Evolutionary conservation across 768 basidiomycete genomes (phyloP).

Genomic region (Tulasnella calospora): DNA sequence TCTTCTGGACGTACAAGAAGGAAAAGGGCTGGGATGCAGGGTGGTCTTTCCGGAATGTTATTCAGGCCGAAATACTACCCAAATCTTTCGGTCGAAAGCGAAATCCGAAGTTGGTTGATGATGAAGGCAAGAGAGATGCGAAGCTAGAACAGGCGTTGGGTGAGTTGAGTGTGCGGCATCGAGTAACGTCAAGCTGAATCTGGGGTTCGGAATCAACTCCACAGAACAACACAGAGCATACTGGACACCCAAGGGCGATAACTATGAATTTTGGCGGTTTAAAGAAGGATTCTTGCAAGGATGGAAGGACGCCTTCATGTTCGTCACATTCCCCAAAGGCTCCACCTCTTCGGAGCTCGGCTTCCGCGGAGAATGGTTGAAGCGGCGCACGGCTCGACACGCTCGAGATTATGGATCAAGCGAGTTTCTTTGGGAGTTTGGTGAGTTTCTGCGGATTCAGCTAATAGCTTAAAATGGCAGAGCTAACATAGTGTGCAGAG

Average conservation of each 20-base stretch:
- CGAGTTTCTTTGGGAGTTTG: constrained; percentile 60
- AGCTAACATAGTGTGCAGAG: constrained; percentile 37
- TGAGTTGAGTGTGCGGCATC: constrained; percentile 26
- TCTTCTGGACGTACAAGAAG: constrained; percentile 84
- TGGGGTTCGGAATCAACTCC: neutral
- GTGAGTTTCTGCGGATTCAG: constrained; percentile 37
- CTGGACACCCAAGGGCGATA: constrained; percentile 50
- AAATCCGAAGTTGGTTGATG: constrained; percentile 27
- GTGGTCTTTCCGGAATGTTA: constrained; percentile 68
- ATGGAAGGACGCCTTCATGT: constrained; percentile 65
- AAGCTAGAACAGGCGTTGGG: constrained; percentile 35
- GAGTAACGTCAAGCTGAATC: neutral
- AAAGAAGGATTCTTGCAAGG: constrained; percentile 59
- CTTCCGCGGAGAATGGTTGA: constrained; percentile 58
- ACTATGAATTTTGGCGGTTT: constrained; percentile 66
- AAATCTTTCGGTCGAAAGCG: constrained; percentile 42
- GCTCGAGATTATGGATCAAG: constrained; percentile 40
- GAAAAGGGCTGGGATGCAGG: constrained; percentile 59
- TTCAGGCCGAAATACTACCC: constrained; percentile 59
- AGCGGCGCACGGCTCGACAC: constrained; percentile 45
- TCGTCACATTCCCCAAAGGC: constrained; percentile 40
- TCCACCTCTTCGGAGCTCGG: constrained; percentile 52
- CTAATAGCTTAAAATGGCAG: neutral
- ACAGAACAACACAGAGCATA: constrained; percentile 41
- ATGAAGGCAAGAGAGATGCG: constrained; percentile 35